Conservation (phyloP, 495 filamentous ascomycete species). For the Xylaria telfairii region DNA sequence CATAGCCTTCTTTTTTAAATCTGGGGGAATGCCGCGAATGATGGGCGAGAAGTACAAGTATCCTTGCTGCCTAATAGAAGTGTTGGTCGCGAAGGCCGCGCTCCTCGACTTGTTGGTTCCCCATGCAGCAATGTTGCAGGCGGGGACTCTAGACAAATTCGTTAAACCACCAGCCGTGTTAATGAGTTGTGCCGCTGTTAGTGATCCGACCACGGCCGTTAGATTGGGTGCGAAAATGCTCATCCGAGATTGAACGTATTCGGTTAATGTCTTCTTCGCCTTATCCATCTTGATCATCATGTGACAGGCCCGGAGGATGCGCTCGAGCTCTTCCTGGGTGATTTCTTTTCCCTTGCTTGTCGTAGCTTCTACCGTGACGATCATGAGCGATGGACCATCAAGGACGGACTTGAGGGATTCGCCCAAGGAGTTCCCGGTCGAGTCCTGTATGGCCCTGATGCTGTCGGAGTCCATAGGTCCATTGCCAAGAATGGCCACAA, state of each 20-base stretch:
- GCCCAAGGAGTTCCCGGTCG: constrained; percentile 77
- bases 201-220: constrained; percentile 87
- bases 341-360: constrained; percentile 83
- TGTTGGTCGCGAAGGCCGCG: constrained; percentile 90
- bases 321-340: constrained; percentile 73
- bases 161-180: constrained; percentile 90
- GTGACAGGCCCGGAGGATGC: constrained; percentile 79
- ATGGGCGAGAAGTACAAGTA: constrained; percentile 92
- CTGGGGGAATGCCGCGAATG: constrained; percentile 79
- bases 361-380: constrained; percentile 93
- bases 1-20: constrained; percentile 93
- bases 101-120: constrained; percentile 85
- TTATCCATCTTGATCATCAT: constrained; percentile 86
- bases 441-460: constrained; percentile 74
- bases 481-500: constrained; percentile 91
- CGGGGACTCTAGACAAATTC: constrained; percentile 87
- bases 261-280: constrained; percentile 85
- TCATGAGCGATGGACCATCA: constrained; percentile 90
- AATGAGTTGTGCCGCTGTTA: constrained; percentile 95
- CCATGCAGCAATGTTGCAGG: constrained; percentile 89
- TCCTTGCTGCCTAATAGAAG: constrained; percentile 89
- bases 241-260: constrained; percentile 98
- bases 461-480: constrained; percentile 83
- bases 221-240: constrained; percentile 94
- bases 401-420: constrained; percentile 77